Evolutionary conservation across 2,329 filamentous ascomycete genomes (phyloP).

Genomic region (Delphinella strobiligena): DNA sequence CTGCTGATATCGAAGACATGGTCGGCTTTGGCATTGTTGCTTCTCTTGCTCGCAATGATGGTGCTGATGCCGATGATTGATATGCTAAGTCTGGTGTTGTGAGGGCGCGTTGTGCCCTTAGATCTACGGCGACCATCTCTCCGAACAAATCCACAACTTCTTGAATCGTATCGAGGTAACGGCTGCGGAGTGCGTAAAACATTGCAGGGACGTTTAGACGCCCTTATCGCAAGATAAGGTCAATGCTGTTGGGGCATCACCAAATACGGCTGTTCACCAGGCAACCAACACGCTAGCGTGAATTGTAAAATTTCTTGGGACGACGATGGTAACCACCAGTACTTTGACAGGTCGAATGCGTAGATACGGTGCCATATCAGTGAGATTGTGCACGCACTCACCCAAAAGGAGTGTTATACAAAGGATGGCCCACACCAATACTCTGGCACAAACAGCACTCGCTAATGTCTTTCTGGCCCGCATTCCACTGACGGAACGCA

Average conservation of each 20-base stretch:
- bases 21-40: conserved; percentile 17
- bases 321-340: no score
- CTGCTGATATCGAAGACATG: conserved; percentile 10
- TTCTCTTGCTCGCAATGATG: conserved; percentile 28
- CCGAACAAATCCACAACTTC: conserved; percentile 6
- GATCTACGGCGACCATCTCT: conserved; percentile 10
- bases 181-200: conserved; percentile 2
- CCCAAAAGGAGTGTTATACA: background rate
- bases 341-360: no score
- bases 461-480: conserved; percentile 8
- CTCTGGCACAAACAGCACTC: conserved; percentile 2
- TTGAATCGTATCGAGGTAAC: conserved; percentile 1
- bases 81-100: conserved; percentile 10
- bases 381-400: background rate
- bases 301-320: no score
- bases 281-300: background rate
- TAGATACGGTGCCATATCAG: background rate
- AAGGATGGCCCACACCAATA: conserved; percentile 1
- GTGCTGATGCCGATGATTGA: conserved; percentile 25
- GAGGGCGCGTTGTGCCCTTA: conserved; percentile 15
- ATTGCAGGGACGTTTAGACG: conserved; percentile 5
- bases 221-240: background rate
- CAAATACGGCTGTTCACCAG: background rate
- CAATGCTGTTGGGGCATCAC: background rate
- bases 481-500: conserved; percentile 7